Evolutionary conservation across 2,329 filamentous ascomycete species (phyloP).

Genomic region (Cladophialophora carrionii): DNA sequence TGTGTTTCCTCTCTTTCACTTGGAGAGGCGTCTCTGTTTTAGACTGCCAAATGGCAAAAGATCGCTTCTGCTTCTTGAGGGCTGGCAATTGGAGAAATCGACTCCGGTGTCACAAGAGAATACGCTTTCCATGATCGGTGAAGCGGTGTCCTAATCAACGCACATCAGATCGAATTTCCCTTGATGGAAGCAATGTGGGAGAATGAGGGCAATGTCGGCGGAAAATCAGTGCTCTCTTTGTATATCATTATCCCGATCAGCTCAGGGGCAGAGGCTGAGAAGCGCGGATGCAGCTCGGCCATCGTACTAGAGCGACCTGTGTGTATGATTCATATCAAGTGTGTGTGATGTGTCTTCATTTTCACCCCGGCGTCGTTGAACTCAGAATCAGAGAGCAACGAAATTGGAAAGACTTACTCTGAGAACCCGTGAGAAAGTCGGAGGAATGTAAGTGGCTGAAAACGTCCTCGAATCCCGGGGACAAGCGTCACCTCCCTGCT

Average conservation of each 20-base stretch:
- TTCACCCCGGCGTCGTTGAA: background rate
- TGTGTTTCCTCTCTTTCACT: background rate
- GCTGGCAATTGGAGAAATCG: too few relatives aligned
- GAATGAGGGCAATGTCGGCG: background rate
- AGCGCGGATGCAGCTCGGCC: constrained; percentile 2
- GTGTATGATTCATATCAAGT: constrained; percentile 32
- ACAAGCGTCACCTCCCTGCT: constrained; percentile 4
- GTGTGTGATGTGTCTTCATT: constrained; percentile 21
- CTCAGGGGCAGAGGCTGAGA: constrained; percentile 11
- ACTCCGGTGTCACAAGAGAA: background rate
- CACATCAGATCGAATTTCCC: background rate
- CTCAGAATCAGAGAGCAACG: background rate
- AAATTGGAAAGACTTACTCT: background rate
- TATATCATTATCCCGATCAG: constrained; percentile 52
- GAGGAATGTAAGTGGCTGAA: background rate
- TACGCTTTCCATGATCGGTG: background rate
- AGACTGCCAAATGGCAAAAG: background rate
- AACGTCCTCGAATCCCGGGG: background rate
- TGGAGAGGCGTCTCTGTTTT: background rate
- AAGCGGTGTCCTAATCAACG: background rate
- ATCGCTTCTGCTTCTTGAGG: background rate
- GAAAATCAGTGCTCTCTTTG: constrained; percentile 63
- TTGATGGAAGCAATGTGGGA: background rate
- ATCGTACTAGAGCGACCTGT: constrained; percentile 1
- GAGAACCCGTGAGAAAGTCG: background rate